Base-by-base conservation (phyloP, 306 rosid species). In the Aeschynomene evenia region DNA sequence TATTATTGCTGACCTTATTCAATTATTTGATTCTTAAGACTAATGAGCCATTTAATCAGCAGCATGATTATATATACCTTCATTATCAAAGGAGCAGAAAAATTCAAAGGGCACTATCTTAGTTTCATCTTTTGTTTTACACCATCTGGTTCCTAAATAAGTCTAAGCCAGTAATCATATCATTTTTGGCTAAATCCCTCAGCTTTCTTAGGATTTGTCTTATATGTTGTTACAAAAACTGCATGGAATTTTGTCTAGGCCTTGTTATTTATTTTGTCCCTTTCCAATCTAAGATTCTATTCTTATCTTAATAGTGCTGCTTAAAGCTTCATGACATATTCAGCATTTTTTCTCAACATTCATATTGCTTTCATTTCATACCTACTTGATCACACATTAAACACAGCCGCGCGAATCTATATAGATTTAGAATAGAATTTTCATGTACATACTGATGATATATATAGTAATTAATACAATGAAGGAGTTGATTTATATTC, bases 111-210 rank as follows among this genome's bases (percentile, higher is more conserved):
- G 42, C 2, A 59, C 9, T 58, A 18, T 39, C n/a, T n/a, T n/a
- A n/a, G n/a, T 59, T 20, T 22, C 58, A 2, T 55, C 9, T 69
- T 69, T 26, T 26, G 18, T 16, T 18, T 64, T 34, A 0, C 14
- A 31, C 20, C 48, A 22, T 58, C 2, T 53, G 34, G 56, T 40
- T 48, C 31, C 20, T 55, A 23, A 23, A 29, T 63, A 52, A 50
- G 55, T 63, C 12, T 51, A 21, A n/a, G 33, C 36, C 23, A 52
- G 63, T 60, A 63, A 52, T 73, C 37, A 72, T 72, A 37, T 37
- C 43, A 37, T 9, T 37, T 10, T 37, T 37, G 43, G 43, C 43
- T 37, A 37, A 37, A 10, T 37, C n/a, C 12, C 21, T n/a, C 7
- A 16, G 16, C 26, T 20, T 65, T 10, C 12, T 51, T 73, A 63